phyloP scores from a whole-genome alignment of 306 rosid genomes.

The Medicago truncatula region MtrunA17r5.0-ANR NC_053045.1:8218001-8218500 shows the following conservation, averaged over 20 bases:
- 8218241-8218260: background rate
- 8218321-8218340: background rate
- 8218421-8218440: too few relatives aligned
- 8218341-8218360: too few relatives aligned
- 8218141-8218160: background rate
- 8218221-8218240: background rate
- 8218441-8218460: too few relatives aligned
- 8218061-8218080: background rate
- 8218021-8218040: conserved; percentile 1
- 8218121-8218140: conserved; percentile 8
- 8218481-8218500: too few relatives aligned
- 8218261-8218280: background rate
- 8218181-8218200: background rate
- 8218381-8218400: too few relatives aligned
- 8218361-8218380: too few relatives aligned
- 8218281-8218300: background rate
- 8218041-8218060: background rate
- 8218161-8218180: background rate
- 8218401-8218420: too few relatives aligned
- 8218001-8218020: background rate
- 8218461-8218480: too few relatives aligned
- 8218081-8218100: background rate
- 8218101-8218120: background rate
- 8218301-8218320: background rate
- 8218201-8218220: background rate